phyloP scores from a whole-genome alignment of 1,139 yeast species.

The Candida tunisiensis region DNA sequence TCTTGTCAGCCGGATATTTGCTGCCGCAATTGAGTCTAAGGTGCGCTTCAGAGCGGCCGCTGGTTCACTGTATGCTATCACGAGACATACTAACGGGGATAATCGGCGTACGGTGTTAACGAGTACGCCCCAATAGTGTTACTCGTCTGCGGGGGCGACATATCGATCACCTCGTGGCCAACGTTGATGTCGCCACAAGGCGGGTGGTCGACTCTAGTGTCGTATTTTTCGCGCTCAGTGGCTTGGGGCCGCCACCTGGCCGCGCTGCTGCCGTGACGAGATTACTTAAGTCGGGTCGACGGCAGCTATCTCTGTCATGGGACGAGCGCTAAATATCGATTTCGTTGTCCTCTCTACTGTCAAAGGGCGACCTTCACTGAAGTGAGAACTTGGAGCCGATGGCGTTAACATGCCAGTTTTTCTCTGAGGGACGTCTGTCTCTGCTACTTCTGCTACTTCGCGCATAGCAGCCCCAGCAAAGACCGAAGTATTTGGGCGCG shows the following conservation, averaged over 20 bases:
- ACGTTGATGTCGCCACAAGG: not conserved
- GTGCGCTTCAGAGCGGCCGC: conserved; percentile 14
- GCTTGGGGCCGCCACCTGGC: conserved; percentile 1
- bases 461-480: too few species aligned
- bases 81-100: conserved; percentile 31
- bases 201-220: not conserved
- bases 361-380: too few species aligned
- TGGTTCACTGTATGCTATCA: conserved; percentile 19
- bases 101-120: conserved; percentile 1
- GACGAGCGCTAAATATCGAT: too few species aligned
- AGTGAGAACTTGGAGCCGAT: too few species aligned
- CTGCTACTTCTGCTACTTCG: too few species aligned
- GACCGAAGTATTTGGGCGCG: too few species aligned
- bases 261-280: too few species aligned
- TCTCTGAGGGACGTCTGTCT: too few species aligned
- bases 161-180: not conserved
- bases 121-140: not conserved
- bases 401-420: too few species aligned
- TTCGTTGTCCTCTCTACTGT: too few species aligned
- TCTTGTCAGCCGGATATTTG: conserved; percentile 14
- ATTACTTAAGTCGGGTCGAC: too few species aligned
- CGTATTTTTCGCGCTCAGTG: conserved; percentile 1
- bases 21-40: conserved; percentile 15
- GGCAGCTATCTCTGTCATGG: too few species aligned
- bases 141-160: not conserved